phyloP scores from a whole-genome alignment of 1,139 yeast genomes.

The Yamadazyma diospyri region DNA sequence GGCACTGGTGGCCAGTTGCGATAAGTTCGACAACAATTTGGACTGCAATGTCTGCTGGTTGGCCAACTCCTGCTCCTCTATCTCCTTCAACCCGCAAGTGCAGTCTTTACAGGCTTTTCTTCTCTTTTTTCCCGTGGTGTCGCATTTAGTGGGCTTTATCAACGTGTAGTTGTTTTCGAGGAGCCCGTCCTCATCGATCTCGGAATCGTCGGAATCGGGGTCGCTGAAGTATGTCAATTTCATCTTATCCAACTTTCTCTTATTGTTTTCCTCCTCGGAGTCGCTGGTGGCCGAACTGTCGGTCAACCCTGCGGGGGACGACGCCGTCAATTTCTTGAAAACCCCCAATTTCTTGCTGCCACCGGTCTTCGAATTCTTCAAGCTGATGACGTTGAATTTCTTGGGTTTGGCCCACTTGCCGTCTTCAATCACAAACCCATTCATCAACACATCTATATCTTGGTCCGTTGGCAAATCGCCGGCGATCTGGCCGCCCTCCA shows the following conservation, averaged over 20 bases:
- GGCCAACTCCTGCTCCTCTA: slow-evolving; percentile 55
- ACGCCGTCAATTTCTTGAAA: slow-evolving; percentile 23
- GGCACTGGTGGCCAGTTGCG: slow-evolving; percentile 50
- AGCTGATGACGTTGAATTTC: slow-evolving; percentile 23
- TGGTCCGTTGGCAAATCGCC: slow-evolving; percentile 55
- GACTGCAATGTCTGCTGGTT: slow-evolving; percentile 48
- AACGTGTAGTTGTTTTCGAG: slow-evolving; percentile 32
- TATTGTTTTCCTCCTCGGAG: slow-evolving; percentile 36
- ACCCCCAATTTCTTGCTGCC: slow-evolving; percentile 17
- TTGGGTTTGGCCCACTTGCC: slow-evolving; percentile 45
- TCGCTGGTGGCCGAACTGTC: slow-evolving; percentile 35
- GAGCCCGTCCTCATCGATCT: slow-evolving; percentile 43
- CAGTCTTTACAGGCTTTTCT: slow-evolving; percentile 95
- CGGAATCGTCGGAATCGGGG: slow-evolving; percentile 32
- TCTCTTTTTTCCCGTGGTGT: slow-evolving; percentile 59
- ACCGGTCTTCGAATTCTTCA: slow-evolving; percentile 20
- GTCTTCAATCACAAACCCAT: slow-evolving; percentile 54
- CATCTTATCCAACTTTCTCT: slow-evolving; percentile 42
- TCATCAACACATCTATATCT: slow-evolving; percentile 56
- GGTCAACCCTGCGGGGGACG: slow-evolving; percentile 31
- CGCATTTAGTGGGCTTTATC: slow-evolving; percentile 48
- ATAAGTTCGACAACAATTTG: slow-evolving; percentile 45
- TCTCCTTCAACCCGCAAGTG: slow-evolving; percentile 91
- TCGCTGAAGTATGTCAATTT: slow-evolving; percentile 52
- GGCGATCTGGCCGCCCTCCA: slow-evolving; percentile 42